phyloP scores from a whole-genome alignment of 371 early-diverging fungal genomes.

The Basidiobolus meristosporus region DNA sequence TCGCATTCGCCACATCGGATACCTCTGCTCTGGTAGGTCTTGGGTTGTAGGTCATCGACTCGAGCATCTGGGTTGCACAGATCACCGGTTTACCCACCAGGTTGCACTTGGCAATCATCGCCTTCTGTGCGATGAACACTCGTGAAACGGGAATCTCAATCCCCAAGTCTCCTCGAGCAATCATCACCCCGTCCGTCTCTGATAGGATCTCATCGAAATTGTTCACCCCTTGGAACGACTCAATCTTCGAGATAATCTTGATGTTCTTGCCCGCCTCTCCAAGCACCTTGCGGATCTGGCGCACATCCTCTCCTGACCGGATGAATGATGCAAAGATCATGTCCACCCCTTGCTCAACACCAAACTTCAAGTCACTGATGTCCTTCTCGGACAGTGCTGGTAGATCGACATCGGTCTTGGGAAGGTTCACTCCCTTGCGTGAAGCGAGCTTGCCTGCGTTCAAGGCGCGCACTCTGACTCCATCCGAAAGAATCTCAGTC shows the following conservation, averaged over 20 bases:
- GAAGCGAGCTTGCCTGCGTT: constrained; percentile 57
- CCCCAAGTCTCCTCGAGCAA: constrained; percentile 97
- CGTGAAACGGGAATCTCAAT: constrained; percentile 89
- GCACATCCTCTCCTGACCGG: constrained; percentile 73
- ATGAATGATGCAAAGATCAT: constrained; percentile 96
- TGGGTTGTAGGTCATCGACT: constrained; percentile 97
- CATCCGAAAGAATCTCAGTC: constrained; percentile 32
- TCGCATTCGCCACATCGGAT: constrained; percentile 97
- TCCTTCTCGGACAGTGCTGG: constrained; percentile 93
- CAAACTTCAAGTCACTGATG: constrained; percentile 75
- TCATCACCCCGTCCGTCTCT: constrained; percentile 96
- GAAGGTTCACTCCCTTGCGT: constrained; percentile 80
- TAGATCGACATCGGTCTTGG: no score
- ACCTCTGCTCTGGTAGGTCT: constrained; percentile 98
- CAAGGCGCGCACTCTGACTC: constrained; percentile 47
- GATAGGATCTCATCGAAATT: constrained; percentile 94
- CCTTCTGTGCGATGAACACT: constrained; percentile 90
- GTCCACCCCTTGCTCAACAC: constrained; percentile 85
- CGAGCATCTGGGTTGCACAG: constrained; percentile 97
- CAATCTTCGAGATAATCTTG: constrained; percentile 92
- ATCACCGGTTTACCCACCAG: constrained; percentile 91
- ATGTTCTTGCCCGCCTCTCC: constrained; percentile 61
- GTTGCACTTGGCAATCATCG: constrained; percentile 91
- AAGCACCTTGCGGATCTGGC: constrained; percentile 57
- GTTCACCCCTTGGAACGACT: constrained; percentile 84